Percentiles rank a stretch among this genome's conserved stretches.
These are phyloP conservation scores for Hevea brasiliensis DNA, from an alignment of 345 rosid genomes.

Conservation along the genomic window DNA sequence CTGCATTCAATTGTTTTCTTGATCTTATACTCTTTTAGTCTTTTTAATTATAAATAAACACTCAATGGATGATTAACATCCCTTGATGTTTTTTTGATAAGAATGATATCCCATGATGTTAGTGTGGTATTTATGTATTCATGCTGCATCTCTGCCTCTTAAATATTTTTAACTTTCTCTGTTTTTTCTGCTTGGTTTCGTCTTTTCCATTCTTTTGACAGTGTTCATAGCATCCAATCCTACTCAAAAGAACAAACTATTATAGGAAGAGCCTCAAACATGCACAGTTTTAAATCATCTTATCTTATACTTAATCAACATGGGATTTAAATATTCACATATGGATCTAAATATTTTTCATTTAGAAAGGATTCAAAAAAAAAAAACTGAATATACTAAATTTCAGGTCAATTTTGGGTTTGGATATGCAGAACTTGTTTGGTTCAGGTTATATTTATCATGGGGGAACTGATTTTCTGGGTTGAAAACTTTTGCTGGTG, in stretches of 20 bases:
- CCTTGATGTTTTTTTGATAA: no score
- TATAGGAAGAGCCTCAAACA: no score
- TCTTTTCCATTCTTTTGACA: neutral
- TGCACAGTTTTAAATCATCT: neutral
- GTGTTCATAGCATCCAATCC: neutral
- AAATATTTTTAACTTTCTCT: neutral
- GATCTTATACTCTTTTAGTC: neutral
- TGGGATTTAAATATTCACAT: neutral
- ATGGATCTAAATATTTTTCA: slow-evolving; percentile 7
- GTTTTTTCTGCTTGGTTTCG: neutral
- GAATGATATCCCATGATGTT: neutral
- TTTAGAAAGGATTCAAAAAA: neutral
- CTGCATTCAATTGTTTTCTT: neutral
- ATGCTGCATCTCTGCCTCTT: neutral
- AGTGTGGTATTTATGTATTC: neutral
- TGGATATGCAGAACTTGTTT: slow-evolving; percentile 6
- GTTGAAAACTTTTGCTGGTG: slow-evolving; percentile 4
- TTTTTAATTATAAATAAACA: neutral
- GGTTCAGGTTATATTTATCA: neutral
- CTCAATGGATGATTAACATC: neutral
- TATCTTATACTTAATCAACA: neutral
- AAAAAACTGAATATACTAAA: neutral
- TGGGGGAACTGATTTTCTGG: slow-evolving; percentile 4
- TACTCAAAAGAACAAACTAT: no score
- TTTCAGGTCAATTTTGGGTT: slow-evolving; percentile 13